Percentiles rank a stretch among this genome's conserved stretches.
Evolutionary conservation across 495 filamentous ascomycete genomes (phyloP).

Genomic region (Astrocystis sublimbata): DNA sequence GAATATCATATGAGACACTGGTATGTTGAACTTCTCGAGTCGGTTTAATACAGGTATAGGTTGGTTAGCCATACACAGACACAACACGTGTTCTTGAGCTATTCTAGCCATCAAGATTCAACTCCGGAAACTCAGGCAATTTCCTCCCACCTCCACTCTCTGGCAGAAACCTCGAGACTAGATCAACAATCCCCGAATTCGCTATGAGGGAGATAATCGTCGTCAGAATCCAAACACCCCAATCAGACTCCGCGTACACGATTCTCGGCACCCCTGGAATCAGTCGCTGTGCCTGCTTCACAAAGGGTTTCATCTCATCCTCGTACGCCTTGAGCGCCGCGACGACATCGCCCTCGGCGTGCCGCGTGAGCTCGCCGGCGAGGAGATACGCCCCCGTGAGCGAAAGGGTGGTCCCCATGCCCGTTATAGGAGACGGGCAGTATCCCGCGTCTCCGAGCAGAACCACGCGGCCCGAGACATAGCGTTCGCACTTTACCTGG

Average conservation of each 20-base stretch:
- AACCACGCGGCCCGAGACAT: conserved; percentile 43
- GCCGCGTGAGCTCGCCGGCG: conserved; percentile 51
- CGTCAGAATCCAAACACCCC: conserved; percentile 32
- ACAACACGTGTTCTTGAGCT: not conserved
- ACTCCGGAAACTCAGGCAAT: conserved; percentile 45
- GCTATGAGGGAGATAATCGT: conserved; percentile 34
- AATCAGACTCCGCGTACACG: conserved; percentile 29
- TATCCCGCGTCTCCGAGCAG: conserved; percentile 56
- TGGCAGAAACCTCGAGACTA: conserved; percentile 28
- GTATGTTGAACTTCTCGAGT: no score
- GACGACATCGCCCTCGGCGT: conserved; percentile 20
- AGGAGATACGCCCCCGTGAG: conserved; percentile 53
- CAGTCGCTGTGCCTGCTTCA: conserved; percentile 41
- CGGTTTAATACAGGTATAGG: no score
- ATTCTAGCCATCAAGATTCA: conserved; percentile 23
- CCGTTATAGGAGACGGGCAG: conserved; percentile 46
- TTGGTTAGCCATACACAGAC: no score
- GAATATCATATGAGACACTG: no score
- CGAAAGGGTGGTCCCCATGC: conserved; percentile 51
- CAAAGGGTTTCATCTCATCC: conserved; percentile 39
- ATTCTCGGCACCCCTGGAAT: conserved; percentile 21
- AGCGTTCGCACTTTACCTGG: conserved; percentile 41
- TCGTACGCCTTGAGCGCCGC: conserved; percentile 47
- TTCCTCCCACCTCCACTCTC: conserved; percentile 38
- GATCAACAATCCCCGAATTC: conserved; percentile 33